Evolutionary conservation across 345 rosid genomes (phyloP), one percentile per base, ranked within the genome.

Genomic region (Cardiospermum halicacabum): DNA sequence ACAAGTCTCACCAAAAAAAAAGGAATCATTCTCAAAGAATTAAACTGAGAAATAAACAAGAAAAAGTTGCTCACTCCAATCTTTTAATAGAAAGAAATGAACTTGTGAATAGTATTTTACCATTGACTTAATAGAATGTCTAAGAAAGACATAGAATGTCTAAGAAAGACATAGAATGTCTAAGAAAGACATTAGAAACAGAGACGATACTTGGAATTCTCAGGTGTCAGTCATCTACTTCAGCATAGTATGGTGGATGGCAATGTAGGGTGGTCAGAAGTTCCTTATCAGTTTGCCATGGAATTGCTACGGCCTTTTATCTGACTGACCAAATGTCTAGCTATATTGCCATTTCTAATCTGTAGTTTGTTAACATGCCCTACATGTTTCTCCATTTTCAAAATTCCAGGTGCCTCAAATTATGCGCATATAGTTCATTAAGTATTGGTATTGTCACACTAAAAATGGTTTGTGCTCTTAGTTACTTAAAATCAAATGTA

Each of bases 391-490:
- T 32, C 12, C 12, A 2, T 64, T 64, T 22, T 48, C 11, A 21
- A 64, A 16, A 64, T 50, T 50, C 19, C 36, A 63, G 48, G 36
- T 24, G 25, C 45, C 67, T 34, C 42, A 62, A 31, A 9, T 12
- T 8, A 30, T 1, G 13, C 2, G 4, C 18, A 28, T 19, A 48
- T 9, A 48, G 30, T 62, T 19, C n/a, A 48, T 22, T 2, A 31
- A 25, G 56, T 18, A 49, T 19, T 27, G 18, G 30, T n/a, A 18
- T 62, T 48, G 22, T 3, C 16, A 31, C 11, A 48, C 9, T 32
- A 28, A 62, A 48, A 12, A 26, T 6, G 2, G n/a, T 43, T 11
- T 16, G 53, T 8, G 36, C 36, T 43, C 25, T 11, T 26, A 30
- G n/a, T n/a, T 30, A 34, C 39, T 31, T 55, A 55, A 27, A n/a